phyloP scores from a whole-genome alignment of 2,329 filamentous ascomycete genomes.

The Pseudocercospora vitis region DNA sequence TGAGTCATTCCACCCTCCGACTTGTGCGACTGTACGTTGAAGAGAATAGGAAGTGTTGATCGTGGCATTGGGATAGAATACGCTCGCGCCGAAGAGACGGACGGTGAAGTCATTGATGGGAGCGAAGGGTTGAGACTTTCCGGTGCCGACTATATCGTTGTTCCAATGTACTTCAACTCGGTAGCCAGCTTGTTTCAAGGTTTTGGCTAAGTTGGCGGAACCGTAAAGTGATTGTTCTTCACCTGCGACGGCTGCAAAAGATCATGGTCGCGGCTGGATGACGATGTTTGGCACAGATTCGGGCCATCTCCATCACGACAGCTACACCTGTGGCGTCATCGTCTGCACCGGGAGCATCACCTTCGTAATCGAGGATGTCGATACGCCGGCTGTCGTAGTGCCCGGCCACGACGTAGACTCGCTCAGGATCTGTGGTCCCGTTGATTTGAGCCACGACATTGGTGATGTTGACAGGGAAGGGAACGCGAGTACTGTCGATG shows the following conservation, averaged over 20 bases:
- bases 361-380: slow-evolving; percentile 53
- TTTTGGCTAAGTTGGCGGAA: slow-evolving; percentile 53
- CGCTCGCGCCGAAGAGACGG: slow-evolving; percentile 51
- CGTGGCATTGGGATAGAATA: slow-evolving; percentile 52
- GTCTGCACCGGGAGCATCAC: slow-evolving; percentile 58
- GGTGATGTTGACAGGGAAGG: slow-evolving; percentile 54
- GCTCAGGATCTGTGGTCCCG: slow-evolving; percentile 50
- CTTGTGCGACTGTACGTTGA: slow-evolving; percentile 44
- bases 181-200: slow-evolving; percentile 51
- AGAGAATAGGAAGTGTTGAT: slow-evolving; percentile 34
- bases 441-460: slow-evolving; percentile 56
- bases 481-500: slow-evolving; percentile 47
- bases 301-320: slow-evolving; percentile 57
- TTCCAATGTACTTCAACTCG: slow-evolving; percentile 60
- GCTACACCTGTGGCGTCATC: slow-evolving; percentile 59
- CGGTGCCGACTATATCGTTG: slow-evolving; percentile 58
- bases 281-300: slow-evolving; percentile 50
- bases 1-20: slow-evolving; percentile 57
- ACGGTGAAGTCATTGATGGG: slow-evolving; percentile 47
- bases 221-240: slow-evolving; percentile 60
- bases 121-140: slow-evolving; percentile 42
- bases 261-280: slow-evolving; percentile 56
- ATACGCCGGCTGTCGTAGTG: slow-evolving; percentile 58
- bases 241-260: slow-evolving; percentile 57
- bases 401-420: slow-evolving; percentile 56